Percentiles rank a stretch among this genome's conserved stretches.
Evolutionary conservation across 495 filamentous ascomycete genomes (phyloP).

Genomic region (Glonium stellatum): DNA sequence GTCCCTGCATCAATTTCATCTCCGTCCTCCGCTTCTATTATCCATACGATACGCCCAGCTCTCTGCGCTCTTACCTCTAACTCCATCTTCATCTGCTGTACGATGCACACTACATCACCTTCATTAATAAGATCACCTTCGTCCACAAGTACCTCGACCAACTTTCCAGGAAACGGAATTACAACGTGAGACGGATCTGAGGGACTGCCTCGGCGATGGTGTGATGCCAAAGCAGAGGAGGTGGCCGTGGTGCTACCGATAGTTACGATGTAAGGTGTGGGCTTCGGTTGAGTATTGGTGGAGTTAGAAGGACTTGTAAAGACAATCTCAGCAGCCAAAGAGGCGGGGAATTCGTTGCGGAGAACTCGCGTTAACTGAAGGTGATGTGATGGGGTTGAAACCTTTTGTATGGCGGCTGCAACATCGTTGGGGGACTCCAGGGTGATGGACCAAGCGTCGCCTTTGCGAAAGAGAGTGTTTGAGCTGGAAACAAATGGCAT

Average conservation of each 20-base stretch:
- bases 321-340: constrained; percentile 47
- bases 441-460: constrained; percentile 51
- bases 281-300: constrained; percentile 11
- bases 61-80: constrained; percentile 49
- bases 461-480: constrained; percentile 46
- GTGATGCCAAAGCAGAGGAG: constrained; percentile 42
- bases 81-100: constrained; percentile 67
- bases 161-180: constrained; percentile 51
- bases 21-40: constrained; percentile 51
- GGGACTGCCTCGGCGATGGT: constrained; percentile 47
- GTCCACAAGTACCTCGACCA: constrained; percentile 51
- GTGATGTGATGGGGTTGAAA: constrained; percentile 37
- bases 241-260: constrained; percentile 45
- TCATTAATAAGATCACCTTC: constrained; percentile 47
- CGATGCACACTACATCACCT: constrained; percentile 52
- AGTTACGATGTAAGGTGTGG: constrained; percentile 40
- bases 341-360: constrained; percentile 52
- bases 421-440: constrained; percentile 38
- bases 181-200: constrained; percentile 49
- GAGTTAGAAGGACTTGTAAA: constrained; percentile 44
- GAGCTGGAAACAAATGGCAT: no score
- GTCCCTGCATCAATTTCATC: constrained; percentile 56
- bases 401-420: not conserved
- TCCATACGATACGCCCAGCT: constrained; percentile 48
- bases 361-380: constrained; percentile 48